Percentiles rank a stretch among this genome's conserved stretches.
phyloP scores from a whole-genome alignment of 441 rosid species.

The Adansonia rubrostipa region DNA sequence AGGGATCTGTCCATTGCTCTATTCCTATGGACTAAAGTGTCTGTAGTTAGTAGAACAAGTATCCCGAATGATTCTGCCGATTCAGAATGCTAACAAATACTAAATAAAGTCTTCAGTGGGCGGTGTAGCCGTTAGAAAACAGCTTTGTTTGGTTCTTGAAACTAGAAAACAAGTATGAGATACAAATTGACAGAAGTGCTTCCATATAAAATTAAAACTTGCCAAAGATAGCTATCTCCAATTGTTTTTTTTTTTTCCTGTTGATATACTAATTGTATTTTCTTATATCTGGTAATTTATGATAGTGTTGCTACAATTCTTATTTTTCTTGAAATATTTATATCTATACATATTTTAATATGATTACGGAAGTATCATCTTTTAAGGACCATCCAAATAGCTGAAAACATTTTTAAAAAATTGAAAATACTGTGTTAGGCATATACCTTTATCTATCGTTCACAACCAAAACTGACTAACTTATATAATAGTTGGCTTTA shows the following conservation, averaged over 20 bases:
- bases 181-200: neutral
- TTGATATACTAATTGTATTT: neutral
- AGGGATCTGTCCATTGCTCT: slow-evolving; percentile 9
- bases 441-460: neutral
- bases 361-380: no score
- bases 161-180: neutral
- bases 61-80: neutral
- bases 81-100: neutral
- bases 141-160: neutral
- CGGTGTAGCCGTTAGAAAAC: slow-evolving; percentile 4
- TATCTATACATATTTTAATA: no score
- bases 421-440: neutral
- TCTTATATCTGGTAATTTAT: neutral
- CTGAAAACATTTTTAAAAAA: no score
- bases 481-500: no score
- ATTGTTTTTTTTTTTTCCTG: neutral
- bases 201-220: neutral
- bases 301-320: neutral
- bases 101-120: slow-evolving; percentile 15
- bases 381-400: no score
- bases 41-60: neutral
- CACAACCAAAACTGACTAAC: neutral
- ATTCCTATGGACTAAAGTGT: neutral
- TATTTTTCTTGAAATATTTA: no score
- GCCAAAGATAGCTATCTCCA: no score